phyloP scores from a whole-genome alignment of 2,329 filamentous ascomycete genomes.

The Blastomyces gilchristii region DNA sequence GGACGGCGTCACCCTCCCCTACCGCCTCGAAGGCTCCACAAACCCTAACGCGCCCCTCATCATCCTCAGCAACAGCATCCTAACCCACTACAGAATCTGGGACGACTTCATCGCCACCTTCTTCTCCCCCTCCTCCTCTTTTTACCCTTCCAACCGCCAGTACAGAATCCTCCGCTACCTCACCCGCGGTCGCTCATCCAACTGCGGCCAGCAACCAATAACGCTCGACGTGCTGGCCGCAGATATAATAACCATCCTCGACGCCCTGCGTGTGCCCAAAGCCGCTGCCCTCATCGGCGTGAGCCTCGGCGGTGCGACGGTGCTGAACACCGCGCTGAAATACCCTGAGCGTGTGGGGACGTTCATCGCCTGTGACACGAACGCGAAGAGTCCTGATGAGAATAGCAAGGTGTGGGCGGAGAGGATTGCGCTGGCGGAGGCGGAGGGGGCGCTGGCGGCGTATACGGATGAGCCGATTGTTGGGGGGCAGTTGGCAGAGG shows the following conservation, averaged over 20 bases:
- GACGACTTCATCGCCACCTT: conserved; percentile 59
- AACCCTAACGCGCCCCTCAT: conserved; percentile 59
- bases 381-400: conserved; percentile 57
- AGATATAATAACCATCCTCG: conserved; percentile 53
- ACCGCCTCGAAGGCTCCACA: conserved; percentile 62
- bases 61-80: conserved; percentile 68
- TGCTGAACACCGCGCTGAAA: conserved; percentile 60
- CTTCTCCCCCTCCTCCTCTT: conserved; percentile 19
- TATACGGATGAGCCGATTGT: conserved; percentile 46
- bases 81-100: conserved; percentile 74
- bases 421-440: conserved; percentile 57
- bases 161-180: conserved; percentile 70
- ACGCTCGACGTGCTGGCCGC: conserved; percentile 30
- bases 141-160: conserved; percentile 40
- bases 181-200: conserved; percentile 54
- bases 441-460: conserved; percentile 31
- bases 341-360: conserved; percentile 49
- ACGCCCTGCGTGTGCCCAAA: conserved; percentile 57
- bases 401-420: conserved; percentile 75
- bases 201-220: conserved; percentile 33
- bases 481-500: conserved; percentile 51
- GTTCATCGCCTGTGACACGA: conserved; percentile 72
- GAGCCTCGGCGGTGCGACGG: conserved; percentile 69
- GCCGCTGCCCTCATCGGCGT: conserved; percentile 64
- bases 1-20: conserved; percentile 61